phyloP scores from a whole-genome alignment of 495 filamentous ascomycete genomes.

The Penicillium argentinense region DNA sequence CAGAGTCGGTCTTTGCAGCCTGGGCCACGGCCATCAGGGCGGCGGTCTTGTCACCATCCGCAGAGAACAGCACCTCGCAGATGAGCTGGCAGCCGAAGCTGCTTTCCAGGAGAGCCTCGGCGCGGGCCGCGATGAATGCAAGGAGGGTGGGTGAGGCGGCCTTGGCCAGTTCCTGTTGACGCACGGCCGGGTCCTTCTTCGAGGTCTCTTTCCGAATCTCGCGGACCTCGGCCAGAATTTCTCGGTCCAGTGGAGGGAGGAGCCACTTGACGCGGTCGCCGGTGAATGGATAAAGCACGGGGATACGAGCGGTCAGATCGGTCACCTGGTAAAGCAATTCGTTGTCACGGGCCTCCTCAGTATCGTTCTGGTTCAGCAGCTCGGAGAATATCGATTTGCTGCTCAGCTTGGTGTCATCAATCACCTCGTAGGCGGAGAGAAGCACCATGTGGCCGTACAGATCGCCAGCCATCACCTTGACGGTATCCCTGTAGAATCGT shows the following conservation, averaged over 20 bases:
- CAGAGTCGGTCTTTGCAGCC: conserved; percentile 63
- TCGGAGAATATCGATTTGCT: conserved; percentile 82
- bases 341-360: conserved; percentile 53
- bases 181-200: conserved; percentile 80
- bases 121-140: conserved; percentile 65
- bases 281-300: conserved; percentile 81
- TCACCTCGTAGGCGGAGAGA: conserved; percentile 79
- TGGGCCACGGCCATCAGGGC: conserved; percentile 71
- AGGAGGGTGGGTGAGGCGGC: conserved; percentile 60
- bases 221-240: conserved; percentile 71
- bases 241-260: conserved; percentile 57
- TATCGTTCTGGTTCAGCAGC: conserved; percentile 66
- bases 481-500: conserved; percentile 79
- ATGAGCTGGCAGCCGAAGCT: conserved; percentile 88
- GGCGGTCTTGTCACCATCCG: conserved; percentile 66
- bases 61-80: conserved; percentile 75
- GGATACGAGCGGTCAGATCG: conserved; percentile 71
- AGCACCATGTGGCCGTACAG: conserved; percentile 75
- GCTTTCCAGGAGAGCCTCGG: conserved; percentile 63
- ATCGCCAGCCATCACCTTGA: conserved; percentile 80
- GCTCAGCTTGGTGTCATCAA: conserved; percentile 90
- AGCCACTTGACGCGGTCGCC: conserved; percentile 71
- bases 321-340: conserved; percentile 64
- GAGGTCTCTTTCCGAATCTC: conserved; percentile 74
- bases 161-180: conserved; percentile 73